A percentile compares a stretch with the other conserved stretches of the same genome.
Evolutionary conservation across 176 grass and related monocot genomes (phyloP).

Genomic region (Tillandsia fasciculata): DNA sequence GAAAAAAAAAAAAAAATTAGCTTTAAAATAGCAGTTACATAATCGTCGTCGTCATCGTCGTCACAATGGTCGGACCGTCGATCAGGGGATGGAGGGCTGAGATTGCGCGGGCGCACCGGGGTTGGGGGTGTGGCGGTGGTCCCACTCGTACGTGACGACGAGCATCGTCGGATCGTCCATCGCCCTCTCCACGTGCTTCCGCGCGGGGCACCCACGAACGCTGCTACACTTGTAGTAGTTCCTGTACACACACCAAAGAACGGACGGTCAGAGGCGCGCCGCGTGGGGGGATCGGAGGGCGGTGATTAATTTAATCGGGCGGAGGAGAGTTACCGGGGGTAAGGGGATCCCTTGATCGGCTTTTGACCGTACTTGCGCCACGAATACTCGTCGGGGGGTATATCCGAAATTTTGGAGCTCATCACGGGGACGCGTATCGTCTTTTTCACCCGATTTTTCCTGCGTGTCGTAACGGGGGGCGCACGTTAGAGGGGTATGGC

Average conservation of each 20-base stretch:
- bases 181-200: constrained; percentile 96
- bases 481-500: not conserved
- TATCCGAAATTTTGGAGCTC: constrained; percentile 80
- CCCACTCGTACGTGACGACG: constrained; percentile 89
- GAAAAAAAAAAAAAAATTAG: no score
- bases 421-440: constrained; percentile 70
- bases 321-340: constrained; percentile 48
- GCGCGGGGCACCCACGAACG: constrained; percentile 54
- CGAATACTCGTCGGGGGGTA: constrained; percentile 87
- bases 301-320: not conserved
- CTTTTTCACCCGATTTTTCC: constrained; percentile 70
- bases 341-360: constrained; percentile 95
- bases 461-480: not conserved
- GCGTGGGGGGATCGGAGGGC: not conserved
- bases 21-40: no score
- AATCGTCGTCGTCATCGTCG: no score
- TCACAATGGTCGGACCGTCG: no score
- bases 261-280: not conserved
- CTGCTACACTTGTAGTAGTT: constrained; percentile 99
- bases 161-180: constrained; percentile 89
- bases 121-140: constrained; percentile 59
- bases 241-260: constrained; percentile 20
- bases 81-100: not conserved
- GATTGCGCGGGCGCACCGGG: not conserved
- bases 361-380: constrained; percentile 99